phyloP scores from a whole-genome alignment of 257 asterid genomes.

The Jacaranda copaia region DNA sequence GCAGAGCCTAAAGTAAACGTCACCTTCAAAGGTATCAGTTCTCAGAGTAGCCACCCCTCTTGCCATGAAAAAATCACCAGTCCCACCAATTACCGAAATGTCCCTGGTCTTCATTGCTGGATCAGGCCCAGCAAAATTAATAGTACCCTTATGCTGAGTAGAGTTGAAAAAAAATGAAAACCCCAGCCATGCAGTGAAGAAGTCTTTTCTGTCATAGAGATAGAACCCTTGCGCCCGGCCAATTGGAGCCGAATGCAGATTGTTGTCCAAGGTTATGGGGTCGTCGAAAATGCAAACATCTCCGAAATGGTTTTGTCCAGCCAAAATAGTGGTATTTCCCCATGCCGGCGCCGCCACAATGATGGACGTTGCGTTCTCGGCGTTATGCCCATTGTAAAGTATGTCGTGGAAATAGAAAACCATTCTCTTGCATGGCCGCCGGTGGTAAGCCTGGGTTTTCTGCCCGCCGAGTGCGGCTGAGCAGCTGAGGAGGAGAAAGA shows the following conservation, averaged over 20 bases:
- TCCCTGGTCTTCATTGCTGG: constrained; percentile 85
- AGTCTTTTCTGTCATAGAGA: constrained; percentile 56
- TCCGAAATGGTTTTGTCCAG: constrained; percentile 56
- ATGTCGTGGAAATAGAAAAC: constrained; percentile 79
- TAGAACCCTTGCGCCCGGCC: constrained; percentile 89
- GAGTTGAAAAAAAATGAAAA: constrained; percentile 77
- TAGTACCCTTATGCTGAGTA: constrained; percentile 57
- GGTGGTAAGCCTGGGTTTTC: constrained; percentile 5
- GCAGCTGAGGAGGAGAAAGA: neutral
- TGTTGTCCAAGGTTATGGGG: constrained; percentile 76
- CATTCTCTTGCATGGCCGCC: constrained; percentile 63
- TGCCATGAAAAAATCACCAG: constrained; percentile 90
- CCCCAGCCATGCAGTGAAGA: constrained; percentile 69
- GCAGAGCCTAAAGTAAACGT: constrained; percentile 72
- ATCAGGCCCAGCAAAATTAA: constrained; percentile 79
- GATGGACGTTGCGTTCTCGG: constrained; percentile 70
- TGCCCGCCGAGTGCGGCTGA: neutral
- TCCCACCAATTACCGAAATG: constrained; percentile 82
- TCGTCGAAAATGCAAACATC: constrained; percentile 76
- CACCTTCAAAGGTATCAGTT: constrained; percentile 78
- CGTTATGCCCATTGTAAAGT: constrained; percentile 68
- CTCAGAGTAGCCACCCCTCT: constrained; percentile 76
- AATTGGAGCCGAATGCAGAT: constrained; percentile 64
- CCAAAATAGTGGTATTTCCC: constrained; percentile 66
- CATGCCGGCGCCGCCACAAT: constrained; percentile 72